Conservation (phyloP, 495 filamentous ascomycete species). For the Pseudomonodictys pantanalensis region DNA sequence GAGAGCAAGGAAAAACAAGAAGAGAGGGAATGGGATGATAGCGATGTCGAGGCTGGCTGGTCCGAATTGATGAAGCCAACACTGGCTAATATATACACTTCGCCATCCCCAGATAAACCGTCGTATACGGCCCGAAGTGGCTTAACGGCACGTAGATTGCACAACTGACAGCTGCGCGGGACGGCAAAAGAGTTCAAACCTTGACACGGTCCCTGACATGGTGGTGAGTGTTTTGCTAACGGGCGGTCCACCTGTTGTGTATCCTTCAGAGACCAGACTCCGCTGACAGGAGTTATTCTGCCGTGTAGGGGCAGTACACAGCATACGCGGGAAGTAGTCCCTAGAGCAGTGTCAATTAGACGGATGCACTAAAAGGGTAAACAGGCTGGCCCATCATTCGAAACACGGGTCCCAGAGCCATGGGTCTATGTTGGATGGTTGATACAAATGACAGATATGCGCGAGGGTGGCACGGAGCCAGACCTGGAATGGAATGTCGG, state of each 20-base stretch:
- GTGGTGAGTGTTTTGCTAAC: background rate
- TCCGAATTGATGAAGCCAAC: conserved; percentile 6
- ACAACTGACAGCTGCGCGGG: too few species aligned
- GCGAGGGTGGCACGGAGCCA: conserved; percentile 14
- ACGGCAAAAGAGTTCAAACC: too few species aligned
- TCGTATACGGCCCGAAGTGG: too few species aligned
- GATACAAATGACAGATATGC: background rate
- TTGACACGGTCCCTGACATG: conserved; percentile 7
- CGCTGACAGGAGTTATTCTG: conserved; percentile 20
- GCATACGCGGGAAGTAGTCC: too few species aligned
- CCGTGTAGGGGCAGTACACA: too few species aligned
- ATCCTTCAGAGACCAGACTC: too few species aligned
- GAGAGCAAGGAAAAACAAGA: conserved; percentile 7
- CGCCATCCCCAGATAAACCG: background rate
- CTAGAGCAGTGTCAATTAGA: too few species aligned
- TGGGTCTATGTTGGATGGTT: background rate
- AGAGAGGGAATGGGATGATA: background rate
- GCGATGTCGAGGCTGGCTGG: background rate
- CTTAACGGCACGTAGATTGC: too few species aligned
- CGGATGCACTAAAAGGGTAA: background rate
- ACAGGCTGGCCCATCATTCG: background rate
- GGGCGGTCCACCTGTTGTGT: conserved; percentile 5
- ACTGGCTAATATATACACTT: conserved; percentile 31
- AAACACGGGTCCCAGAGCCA: conserved; percentile 9
- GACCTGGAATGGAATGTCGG: too few species aligned